A percentile compares a stretch with the other conserved stretches of the same genome.
These are phyloP conservation scores for Tinospora cordifolia DNA, from an alignment of 164 flowering plant genomes.

Conservation along the genomic window DNA sequence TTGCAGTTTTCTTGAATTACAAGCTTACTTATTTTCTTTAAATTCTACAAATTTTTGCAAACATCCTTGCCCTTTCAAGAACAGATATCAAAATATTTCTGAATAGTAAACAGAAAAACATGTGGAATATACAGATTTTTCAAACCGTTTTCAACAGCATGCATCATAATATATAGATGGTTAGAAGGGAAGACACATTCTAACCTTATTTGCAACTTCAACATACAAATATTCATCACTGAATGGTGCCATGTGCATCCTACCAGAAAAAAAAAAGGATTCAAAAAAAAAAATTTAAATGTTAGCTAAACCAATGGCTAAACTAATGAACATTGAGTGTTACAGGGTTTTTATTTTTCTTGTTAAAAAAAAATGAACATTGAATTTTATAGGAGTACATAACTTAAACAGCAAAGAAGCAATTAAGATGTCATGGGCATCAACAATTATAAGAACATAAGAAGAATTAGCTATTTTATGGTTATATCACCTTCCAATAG, in stretches of 20 bases:
- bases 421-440: not conserved
- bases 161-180: not conserved
- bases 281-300: not conserved
- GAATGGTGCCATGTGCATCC: slow-evolving; percentile 99
- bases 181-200: slow-evolving; percentile 7
- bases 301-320: slow-evolving; percentile 4
- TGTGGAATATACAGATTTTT: not conserved
- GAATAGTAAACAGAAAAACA: not conserved
- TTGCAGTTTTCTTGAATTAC: not conserved
- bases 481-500: slow-evolving; percentile 64
- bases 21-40: not conserved
- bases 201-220: slow-evolving; percentile 94
- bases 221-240: slow-evolving; percentile 86
- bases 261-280: slow-evolving; percentile 25
- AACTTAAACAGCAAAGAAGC: not conserved
- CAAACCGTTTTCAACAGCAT: too few species aligned
- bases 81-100: not conserved
- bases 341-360: not conserved
- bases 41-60: not conserved
- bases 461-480: not conserved
- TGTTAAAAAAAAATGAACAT: too few species aligned
- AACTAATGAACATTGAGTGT: slow-evolving; percentile 6
- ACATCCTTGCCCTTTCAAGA: not conserved
- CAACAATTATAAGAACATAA: not conserved
- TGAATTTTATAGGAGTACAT: not conserved